These are phyloP conservation scores for Sugiyamaella castrensis DNA, from an alignment of 1,139 yeast genomes.

Conservation along the genomic window DNA sequence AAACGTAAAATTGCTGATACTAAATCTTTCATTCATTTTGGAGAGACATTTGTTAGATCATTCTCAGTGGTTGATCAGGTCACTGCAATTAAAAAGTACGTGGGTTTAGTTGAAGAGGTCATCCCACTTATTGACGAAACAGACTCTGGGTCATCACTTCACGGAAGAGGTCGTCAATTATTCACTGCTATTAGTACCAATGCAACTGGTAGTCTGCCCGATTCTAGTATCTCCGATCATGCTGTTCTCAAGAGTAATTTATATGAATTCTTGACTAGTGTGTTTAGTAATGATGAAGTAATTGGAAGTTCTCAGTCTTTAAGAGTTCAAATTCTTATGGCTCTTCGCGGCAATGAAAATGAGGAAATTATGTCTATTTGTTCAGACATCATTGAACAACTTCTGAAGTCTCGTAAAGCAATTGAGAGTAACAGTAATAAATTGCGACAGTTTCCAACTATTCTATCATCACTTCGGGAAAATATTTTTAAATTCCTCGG, in stretches of 20 bases:
- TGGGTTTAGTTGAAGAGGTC: conserved; percentile 33
- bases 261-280: conserved; percentile 43
- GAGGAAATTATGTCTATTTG: conserved; percentile 19
- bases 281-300: conserved; percentile 28
- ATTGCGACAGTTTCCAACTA: not conserved
- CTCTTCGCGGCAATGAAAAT: conserved; percentile 15
- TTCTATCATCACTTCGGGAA: conserved; percentile 6
- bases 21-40: conserved; percentile 64
- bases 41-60: conserved; percentile 61
- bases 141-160: not conserved
- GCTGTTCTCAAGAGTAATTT: conserved; percentile 47
- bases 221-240: not conserved
- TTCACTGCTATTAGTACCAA: conserved; percentile 5
- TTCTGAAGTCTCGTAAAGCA: conserved; percentile 18
- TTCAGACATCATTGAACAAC: conserved; percentile 22
- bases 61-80: conserved; percentile 71
- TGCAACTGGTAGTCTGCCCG: not conserved
- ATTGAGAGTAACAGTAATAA: conserved; percentile 1
- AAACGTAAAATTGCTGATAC: conserved; percentile 65
- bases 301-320: conserved; percentile 34
- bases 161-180: not conserved
- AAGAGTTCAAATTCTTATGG: conserved; percentile 26
- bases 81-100: conserved; percentile 53
- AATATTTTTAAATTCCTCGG: conserved; percentile 50
- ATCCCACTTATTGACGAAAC: conserved; percentile 6